Conservation (phyloP, 2,329 filamentous ascomycete species). For the Colletotrichum gloeosporioides region DNA sequence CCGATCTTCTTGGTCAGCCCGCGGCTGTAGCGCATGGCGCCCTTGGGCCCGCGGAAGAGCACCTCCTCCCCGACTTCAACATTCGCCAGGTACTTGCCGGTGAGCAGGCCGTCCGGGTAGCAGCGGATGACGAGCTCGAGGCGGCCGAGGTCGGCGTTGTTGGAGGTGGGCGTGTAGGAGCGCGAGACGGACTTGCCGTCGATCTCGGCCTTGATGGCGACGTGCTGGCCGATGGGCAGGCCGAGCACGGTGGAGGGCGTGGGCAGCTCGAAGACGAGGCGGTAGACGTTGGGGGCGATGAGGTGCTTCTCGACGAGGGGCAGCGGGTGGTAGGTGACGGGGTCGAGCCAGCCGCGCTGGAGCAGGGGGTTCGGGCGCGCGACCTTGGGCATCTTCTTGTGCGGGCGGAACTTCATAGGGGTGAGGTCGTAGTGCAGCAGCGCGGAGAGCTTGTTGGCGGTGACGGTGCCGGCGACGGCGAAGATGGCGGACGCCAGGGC, state of each 20-base stretch:
- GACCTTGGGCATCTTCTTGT: conserved; percentile 43
- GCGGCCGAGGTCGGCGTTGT: conserved; percentile 52
- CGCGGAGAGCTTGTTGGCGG: conserved; percentile 33
- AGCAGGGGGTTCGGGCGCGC: conserved; percentile 43
- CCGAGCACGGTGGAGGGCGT: conserved; percentile 49
- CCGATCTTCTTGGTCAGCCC: conserved; percentile 50
- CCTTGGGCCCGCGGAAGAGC: conserved; percentile 60
- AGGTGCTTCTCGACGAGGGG: conserved; percentile 45
- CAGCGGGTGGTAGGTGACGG: conserved; percentile 51
- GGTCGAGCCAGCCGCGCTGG: conserved; percentile 53
- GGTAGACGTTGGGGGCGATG: conserved; percentile 49
- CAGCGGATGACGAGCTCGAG: conserved; percentile 57
- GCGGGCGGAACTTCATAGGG: conserved; percentile 39
- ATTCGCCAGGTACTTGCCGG: conserved; percentile 50
- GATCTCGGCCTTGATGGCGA: conserved; percentile 54
- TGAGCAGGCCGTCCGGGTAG: conserved; percentile 57
- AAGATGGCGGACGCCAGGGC: conserved; percentile 38
- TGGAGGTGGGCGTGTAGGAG: conserved; percentile 61
- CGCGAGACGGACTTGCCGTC: conserved; percentile 50
- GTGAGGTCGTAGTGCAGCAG: conserved; percentile 35
- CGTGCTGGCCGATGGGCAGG: conserved; percentile 62
- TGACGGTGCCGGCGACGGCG: conserved; percentile 34
- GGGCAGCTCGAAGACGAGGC: conserved; percentile 54
- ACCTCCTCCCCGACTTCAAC: conserved; percentile 55
- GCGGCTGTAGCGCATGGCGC: conserved; percentile 56